phyloP scores from a whole-genome alignment of 352 stramenopile species.

The Phytophthora sojae region DNA sequence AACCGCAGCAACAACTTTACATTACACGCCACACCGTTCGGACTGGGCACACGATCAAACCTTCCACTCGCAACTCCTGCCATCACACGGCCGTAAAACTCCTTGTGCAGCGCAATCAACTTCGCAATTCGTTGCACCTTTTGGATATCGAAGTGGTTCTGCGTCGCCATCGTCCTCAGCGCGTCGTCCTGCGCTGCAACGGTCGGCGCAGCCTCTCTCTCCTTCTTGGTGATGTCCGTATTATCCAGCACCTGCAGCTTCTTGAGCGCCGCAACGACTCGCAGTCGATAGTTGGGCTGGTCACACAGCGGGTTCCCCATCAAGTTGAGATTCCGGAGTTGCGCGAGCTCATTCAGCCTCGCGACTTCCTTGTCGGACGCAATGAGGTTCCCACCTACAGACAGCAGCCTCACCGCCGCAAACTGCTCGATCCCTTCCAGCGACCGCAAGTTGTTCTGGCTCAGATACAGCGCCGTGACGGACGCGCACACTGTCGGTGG shows the following conservation, averaged over 20 bases:
- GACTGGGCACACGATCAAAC: conserved; percentile 68
- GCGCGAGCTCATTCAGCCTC: conserved; percentile 41
- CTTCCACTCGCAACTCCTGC: conserved; percentile 38
- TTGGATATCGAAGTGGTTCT: conserved; percentile 79
- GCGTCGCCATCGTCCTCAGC: conserved; percentile 53
- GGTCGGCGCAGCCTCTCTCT: conserved; percentile 53
- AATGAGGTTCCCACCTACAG: conserved; percentile 68
- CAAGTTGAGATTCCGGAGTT: conserved; percentile 74
- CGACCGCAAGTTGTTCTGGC: conserved; percentile 72
- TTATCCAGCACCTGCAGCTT: conserved; percentile 70
- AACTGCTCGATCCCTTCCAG: conserved; percentile 77
- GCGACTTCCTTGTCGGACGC: conserved; percentile 51
- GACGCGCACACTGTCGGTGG: conserved; percentile 51
- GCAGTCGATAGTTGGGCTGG: conserved; percentile 75
- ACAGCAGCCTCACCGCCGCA: conserved; percentile 60
- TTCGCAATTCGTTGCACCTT: conserved; percentile 64
- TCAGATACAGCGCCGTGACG: conserved; percentile 78
- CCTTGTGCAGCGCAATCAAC: conserved; percentile 58
- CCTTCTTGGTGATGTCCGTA: conserved; percentile 62
- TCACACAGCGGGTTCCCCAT: conserved; percentile 79
- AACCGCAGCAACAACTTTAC: conserved; percentile 51
- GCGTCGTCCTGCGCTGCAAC: conserved; percentile 68
- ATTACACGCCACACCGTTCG: conserved; percentile 49
- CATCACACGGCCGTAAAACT: conserved; percentile 69
- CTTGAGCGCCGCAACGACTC: conserved; percentile 55